Conservation (phyloP, 1,139 yeast species). For the Kodamaea arcana region DNA sequence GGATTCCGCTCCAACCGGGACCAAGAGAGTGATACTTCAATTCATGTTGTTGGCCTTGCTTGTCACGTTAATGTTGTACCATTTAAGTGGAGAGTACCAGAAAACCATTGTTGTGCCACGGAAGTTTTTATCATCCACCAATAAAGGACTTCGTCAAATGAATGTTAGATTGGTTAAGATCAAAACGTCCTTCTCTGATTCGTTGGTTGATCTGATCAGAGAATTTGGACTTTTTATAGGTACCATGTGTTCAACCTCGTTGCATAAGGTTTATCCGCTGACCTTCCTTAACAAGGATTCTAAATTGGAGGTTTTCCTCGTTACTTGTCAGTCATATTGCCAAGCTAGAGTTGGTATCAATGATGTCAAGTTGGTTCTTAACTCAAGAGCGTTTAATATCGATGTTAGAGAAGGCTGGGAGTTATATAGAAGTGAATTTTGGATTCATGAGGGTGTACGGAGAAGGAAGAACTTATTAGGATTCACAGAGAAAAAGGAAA, state of each 20-base stretch:
- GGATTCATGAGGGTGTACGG: constrained; percentile 81
- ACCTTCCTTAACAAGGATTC: constrained; percentile 30
- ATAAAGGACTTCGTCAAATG: constrained; percentile 81
- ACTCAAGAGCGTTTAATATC: constrained; percentile 76
- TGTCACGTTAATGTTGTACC: constrained; percentile 72
- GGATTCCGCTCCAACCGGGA: constrained; percentile 22
- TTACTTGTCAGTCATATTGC: constrained; percentile 42
- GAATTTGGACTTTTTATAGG: constrained; percentile 35
- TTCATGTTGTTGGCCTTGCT: constrained; percentile 62
- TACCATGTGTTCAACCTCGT: constrained; percentile 23
- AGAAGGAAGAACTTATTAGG: constrained; percentile 47
- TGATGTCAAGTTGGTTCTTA: constrained; percentile 67
- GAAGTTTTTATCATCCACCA: constrained; percentile 70
- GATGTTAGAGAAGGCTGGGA: constrained; percentile 96
- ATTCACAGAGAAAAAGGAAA: constrained; percentile 34
- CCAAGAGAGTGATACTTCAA: constrained; percentile 49
- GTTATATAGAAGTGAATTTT: constrained; percentile 84
- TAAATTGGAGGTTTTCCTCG: constrained; percentile 39
- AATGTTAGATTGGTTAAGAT: constrained; percentile 76
- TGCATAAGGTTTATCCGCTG: constrained; percentile 35
- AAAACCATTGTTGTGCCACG: constrained; percentile 82
- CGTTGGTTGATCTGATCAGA: constrained; percentile 42
- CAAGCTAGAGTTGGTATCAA: constrained; percentile 45
- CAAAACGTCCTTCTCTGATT: constrained; percentile 54
- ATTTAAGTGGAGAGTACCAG: constrained; percentile 83